Percentiles rank a stretch among this genome's conserved stretches.
These are phyloP conservation scores for Metschnikowia lunata DNA, from an alignment of 805 yeast genomes.

Conservation along the genomic window DNA sequence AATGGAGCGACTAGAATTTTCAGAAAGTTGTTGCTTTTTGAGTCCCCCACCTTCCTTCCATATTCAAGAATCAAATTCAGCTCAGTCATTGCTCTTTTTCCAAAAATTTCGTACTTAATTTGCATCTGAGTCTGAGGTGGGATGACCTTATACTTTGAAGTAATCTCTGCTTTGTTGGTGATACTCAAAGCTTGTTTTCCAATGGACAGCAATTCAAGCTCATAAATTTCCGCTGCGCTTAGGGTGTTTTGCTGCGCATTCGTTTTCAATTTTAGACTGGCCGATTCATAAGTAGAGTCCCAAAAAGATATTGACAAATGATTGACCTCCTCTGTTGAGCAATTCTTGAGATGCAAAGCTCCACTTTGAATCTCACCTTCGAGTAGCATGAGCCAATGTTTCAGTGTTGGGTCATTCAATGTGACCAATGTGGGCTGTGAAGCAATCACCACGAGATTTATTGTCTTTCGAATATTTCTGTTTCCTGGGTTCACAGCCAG, in stretches of 20 bases:
- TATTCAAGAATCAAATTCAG: slow-evolving; percentile 66
- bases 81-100: slow-evolving; percentile 68
- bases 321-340: slow-evolving; percentile 52
- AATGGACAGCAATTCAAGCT: slow-evolving; percentile 64
- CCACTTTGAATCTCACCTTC: slow-evolving; percentile 68
- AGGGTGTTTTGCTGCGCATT: slow-evolving; percentile 15
- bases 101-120: slow-evolving; percentile 56
- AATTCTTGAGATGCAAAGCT: slow-evolving; percentile 51
- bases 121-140: slow-evolving; percentile 37
- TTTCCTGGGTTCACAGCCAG: slow-evolving; percentile 16
- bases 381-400: slow-evolving; percentile 67
- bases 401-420: slow-evolving; percentile 48
- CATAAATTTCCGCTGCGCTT: slow-evolving; percentile 63
- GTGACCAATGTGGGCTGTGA: slow-evolving; percentile 61
- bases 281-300: slow-evolving; percentile 69
- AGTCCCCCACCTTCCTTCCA: slow-evolving; percentile 30
- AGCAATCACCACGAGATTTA: slow-evolving; percentile 33
- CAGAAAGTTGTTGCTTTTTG: slow-evolving; percentile 26
- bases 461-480: slow-evolving; percentile 17
- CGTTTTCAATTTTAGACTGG: slow-evolving; percentile 48
- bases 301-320: slow-evolving; percentile 56
- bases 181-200: slow-evolving; percentile 55
- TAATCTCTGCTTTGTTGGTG: slow-evolving; percentile 41
- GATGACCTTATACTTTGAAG: slow-evolving; percentile 35
- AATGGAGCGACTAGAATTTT: slow-evolving; percentile 66